Evolutionary conservation across 1,139 yeast species (phyloP).

Genomic region (Kodamaea anthophila): DNA sequence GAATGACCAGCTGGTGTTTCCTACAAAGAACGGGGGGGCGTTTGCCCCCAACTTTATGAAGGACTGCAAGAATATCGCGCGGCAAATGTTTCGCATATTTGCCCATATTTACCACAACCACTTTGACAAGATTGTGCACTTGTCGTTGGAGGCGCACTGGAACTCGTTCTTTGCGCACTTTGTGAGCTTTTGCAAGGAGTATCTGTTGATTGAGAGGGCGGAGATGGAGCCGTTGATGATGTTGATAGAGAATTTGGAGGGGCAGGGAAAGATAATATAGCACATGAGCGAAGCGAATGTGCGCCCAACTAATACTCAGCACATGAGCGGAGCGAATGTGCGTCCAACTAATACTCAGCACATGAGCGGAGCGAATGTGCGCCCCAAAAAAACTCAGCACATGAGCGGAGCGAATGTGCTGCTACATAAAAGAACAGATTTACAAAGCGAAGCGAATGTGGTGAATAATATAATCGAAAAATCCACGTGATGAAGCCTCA

Average conservation of each 20-base stretch:
- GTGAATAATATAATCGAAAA: too few relatives aligned
- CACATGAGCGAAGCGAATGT: not conserved
- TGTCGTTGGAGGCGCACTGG: constrained; percentile 95
- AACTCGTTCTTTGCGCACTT: constrained; percentile 97
- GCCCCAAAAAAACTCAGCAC: too few relatives aligned
- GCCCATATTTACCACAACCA: constrained; percentile 95
- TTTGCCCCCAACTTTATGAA: constrained; percentile 82
- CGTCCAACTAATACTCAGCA: too few relatives aligned
- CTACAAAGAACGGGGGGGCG: constrained; percentile 89
- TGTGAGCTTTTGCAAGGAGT: constrained; percentile 79
- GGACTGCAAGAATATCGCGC: constrained; percentile 77
- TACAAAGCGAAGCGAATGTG: too few relatives aligned
- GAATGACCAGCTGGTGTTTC: constrained; percentile 84
- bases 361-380: too few relatives aligned
- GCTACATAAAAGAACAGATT: too few relatives aligned
- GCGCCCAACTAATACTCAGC: too few relatives aligned
- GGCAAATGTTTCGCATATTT: constrained; percentile 94
- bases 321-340: too few relatives aligned
- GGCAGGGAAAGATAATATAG: constrained; percentile 72
- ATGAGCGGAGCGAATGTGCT: too few relatives aligned
- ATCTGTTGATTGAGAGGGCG: constrained; percentile 66
- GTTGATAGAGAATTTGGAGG: constrained; percentile 72
- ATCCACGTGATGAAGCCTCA: too few relatives aligned
- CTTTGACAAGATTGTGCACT: constrained; percentile 83
- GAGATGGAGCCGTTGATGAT: constrained; percentile 78